A percentile compares a stretch with the other conserved stretches of the same genome.
These are phyloP conservation scores for Pluteus cervinus DNA, from an alignment of 768 basidiomycete species.

Conservation along the genomic window DNA sequence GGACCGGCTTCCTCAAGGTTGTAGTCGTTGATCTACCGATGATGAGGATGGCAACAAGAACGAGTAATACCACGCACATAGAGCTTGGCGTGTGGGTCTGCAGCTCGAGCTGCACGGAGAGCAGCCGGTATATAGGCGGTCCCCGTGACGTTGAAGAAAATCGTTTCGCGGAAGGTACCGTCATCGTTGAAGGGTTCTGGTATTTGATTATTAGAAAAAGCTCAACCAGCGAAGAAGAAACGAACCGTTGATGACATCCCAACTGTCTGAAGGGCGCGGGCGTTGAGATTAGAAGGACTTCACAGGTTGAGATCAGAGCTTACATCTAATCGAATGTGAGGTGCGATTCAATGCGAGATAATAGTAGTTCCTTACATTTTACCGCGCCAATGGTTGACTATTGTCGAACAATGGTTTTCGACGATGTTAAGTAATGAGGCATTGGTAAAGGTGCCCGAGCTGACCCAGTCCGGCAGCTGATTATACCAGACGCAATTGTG, in stretches of 20 bases:
- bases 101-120: conserved; percentile 45
- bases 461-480: conserved; percentile 48
- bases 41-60: background rate
- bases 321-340: too few relatives aligned
- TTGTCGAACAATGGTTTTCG: conserved; percentile 39
- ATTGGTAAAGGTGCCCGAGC: conserved; percentile 34
- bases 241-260: conserved; percentile 49
- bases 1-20: conserved; percentile 38
- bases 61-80: conserved; percentile 29
- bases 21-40: conserved; percentile 37
- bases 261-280: conserved; percentile 24
- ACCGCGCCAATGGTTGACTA: conserved; percentile 45
- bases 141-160: conserved; percentile 50
- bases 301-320: too few relatives aligned
- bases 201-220: conserved; percentile 3
- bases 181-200: conserved; percentile 55
- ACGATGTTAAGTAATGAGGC: conserved; percentile 37
- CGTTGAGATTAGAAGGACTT: too few relatives aligned
- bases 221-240: background rate
- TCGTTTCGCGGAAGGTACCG: conserved; percentile 45
- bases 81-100: conserved; percentile 51
- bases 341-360: too few relatives aligned
- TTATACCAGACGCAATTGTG: conserved; percentile 46
- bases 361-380: conserved; percentile 36
- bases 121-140: conserved; percentile 44